Conservation (phyloP, 2,329 filamentous ascomycete species). For the Dissoconium aciculare region DNA sequence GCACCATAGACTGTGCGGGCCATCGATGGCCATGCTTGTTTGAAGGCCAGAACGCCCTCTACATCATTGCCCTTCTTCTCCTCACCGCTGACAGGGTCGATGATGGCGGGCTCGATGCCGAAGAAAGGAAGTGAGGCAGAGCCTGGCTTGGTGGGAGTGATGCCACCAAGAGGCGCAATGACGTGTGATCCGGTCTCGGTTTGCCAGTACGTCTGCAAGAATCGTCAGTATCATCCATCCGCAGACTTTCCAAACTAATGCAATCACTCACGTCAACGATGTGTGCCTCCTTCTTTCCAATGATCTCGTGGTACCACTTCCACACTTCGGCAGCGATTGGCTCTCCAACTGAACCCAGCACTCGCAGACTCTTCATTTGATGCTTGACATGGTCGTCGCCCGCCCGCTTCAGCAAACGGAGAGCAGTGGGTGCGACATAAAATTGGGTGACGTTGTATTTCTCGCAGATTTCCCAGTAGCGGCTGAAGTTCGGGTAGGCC, state of each 20-base stretch:
- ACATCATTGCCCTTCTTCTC: constrained; percentile 93
- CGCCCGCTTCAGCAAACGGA: constrained; percentile 86
- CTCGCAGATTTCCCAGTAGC: constrained; percentile 97
- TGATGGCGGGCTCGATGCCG: constrained; percentile 91
- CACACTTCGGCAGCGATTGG: constrained; percentile 95
- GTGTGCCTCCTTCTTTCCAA: constrained; percentile 86
- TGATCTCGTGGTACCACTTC: constrained; percentile 98
- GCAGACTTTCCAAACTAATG: constrained; percentile 1
- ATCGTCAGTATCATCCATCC: background rate
- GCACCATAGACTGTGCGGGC: constrained; percentile 93
- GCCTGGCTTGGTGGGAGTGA: constrained; percentile 92
- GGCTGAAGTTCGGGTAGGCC: constrained; percentile 91
- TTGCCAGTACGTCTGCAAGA: constrained; percentile 91
- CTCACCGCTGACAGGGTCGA: constrained; percentile 87
- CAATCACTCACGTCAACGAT: constrained; percentile 67
- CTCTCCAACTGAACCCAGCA: constrained; percentile 90
- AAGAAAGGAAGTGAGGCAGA: constrained; percentile 96
- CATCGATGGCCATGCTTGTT: constrained; percentile 98
- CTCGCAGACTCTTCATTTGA: constrained; percentile 75
- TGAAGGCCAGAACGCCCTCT: constrained; percentile 91
- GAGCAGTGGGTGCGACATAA: constrained; percentile 90
- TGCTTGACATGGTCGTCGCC: constrained; percentile 84
- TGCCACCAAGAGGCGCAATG: constrained; percentile 80
- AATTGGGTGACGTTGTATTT: constrained; percentile 94
- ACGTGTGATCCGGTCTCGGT: constrained; percentile 96